Evolutionary conservation across 2,329 filamentous ascomycete species (phyloP).

Genomic region (Xenosphaeropsis pyriputrescens): DNA sequence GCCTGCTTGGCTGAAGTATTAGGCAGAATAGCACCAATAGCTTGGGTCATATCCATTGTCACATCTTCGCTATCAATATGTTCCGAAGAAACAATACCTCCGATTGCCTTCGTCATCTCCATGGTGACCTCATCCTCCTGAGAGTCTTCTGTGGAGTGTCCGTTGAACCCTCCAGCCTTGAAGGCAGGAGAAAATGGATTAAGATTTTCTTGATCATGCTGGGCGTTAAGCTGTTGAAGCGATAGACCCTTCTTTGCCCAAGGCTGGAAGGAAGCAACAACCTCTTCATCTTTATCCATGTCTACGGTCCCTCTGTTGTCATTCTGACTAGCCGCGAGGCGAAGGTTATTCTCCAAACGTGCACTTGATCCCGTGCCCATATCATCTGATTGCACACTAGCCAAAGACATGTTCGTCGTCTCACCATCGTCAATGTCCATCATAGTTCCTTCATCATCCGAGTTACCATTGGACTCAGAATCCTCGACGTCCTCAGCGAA

Average conservation of each 20-base stretch:
- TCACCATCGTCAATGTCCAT: conserved; percentile 63
- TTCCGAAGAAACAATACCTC: conserved; percentile 6
- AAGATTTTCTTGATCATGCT: conserved; percentile 30
- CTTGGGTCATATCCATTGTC: conserved; percentile 37
- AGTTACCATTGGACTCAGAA: conserved; percentile 34
- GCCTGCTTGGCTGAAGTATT: conserved; percentile 1
- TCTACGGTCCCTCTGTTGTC: conserved; percentile 49
- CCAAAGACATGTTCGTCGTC: conserved; percentile 52
- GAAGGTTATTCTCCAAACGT: conserved; percentile 62
- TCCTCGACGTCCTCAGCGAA: conserved; percentile 11
- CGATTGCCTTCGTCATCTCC: conserved; percentile 31
- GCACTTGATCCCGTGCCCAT: conserved; percentile 52
- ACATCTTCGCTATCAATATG: conserved; percentile 8
- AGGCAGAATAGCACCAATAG: conserved; percentile 35
- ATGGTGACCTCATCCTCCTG: conserved; percentile 29
- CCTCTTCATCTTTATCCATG: conserved; percentile 37
- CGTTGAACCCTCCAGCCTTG: conserved; percentile 13
- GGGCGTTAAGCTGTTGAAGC: conserved; percentile 15
- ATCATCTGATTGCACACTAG: conserved; percentile 41
- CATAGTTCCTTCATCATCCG: conserved; percentile 60
- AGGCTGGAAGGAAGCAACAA: conserved; percentile 60
- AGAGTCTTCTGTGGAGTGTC: conserved; percentile 6
- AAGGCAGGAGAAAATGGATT: conserved; percentile 26
- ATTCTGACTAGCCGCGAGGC: conserved; percentile 60
- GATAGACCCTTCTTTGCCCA: conserved; percentile 46